Evolutionary conservation across 768 basidiomycete genomes (phyloP).

Genomic region (Boletus vermiculosoides): DNA sequence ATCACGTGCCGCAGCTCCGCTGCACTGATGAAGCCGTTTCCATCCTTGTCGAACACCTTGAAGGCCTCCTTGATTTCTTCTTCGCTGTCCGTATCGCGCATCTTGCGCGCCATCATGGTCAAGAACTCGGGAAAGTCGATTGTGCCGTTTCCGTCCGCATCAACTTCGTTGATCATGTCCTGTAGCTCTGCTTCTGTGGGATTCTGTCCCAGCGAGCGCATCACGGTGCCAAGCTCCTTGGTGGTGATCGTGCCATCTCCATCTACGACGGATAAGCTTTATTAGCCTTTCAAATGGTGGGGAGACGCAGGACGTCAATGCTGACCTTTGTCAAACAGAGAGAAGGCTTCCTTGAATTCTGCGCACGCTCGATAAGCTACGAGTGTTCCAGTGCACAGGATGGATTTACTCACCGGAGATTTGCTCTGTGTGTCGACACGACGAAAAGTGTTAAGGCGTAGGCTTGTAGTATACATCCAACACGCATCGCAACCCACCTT

Average conservation of each 20-base stretch:
- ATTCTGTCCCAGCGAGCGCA: conserved; percentile 92
- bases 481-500: conserved; percentile 42
- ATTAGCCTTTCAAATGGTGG: not conserved
- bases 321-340: conserved; percentile 91
- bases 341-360: conserved; percentile 99
- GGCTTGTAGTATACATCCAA: not conserved
- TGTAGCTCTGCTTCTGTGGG: conserved; percentile 89
- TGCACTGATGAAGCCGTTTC: conserved; percentile 85
- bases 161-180: conserved; percentile 96
- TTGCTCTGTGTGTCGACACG: conserved; percentile 60
- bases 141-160: conserved; percentile 83
- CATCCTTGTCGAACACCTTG: conserved; percentile 96
- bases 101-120: conserved; percentile 83
- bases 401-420: conserved; percentile 66
- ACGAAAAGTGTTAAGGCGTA: not conserved
- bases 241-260: conserved; percentile 94
- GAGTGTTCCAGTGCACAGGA: not conserved
- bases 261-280: conserved; percentile 42
- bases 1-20: conserved; percentile 89
- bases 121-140: conserved; percentile 87
- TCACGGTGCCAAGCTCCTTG: conserved; percentile 87
- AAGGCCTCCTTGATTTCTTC: conserved; percentile 97
- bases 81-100: conserved; percentile 89
- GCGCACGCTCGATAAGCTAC: conserved; percentile 10
- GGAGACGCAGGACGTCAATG: not conserved